Percentiles rank a stretch among this genome's conserved stretches.
These are phyloP conservation scores for Pseudohalonectria lignicola DNA, from an alignment of 2,329 filamentous ascomycete species.

Conservation along the genomic window DNA sequence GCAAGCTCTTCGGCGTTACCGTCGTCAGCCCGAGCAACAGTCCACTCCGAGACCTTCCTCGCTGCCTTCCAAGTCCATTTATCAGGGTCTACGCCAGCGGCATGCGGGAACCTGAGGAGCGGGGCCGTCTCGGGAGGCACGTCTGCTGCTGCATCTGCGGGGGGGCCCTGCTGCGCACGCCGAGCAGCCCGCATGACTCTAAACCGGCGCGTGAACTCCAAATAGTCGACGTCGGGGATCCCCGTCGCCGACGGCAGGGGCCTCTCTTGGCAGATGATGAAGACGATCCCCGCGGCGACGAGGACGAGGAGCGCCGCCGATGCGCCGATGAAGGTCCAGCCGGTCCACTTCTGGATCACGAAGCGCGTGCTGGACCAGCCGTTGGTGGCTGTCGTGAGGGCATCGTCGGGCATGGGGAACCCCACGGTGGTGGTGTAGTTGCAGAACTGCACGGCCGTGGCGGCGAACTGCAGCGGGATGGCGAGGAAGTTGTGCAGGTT, in stretches of 20 bases:
- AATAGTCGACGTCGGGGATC: background rate
- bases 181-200: too few species aligned
- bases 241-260: background rate
- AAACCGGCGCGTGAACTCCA: too few species aligned
- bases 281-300: background rate
- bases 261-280: background rate
- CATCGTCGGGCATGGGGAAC: slow-evolving; percentile 7
- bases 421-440: slow-evolving; percentile 7
- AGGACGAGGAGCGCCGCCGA: slow-evolving; percentile 3
- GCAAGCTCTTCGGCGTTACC: too few species aligned
- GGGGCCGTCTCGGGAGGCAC: too few species aligned
- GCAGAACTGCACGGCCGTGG: slow-evolving; percentile 8
- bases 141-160: too few species aligned
- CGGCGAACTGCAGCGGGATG: slow-evolving; percentile 10
- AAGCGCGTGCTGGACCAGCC: slow-evolving; percentile 8
- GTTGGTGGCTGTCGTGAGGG: slow-evolving; percentile 8
- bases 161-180: too few species aligned
- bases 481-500: slow-evolving; percentile 11
- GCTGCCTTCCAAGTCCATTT: too few species aligned
- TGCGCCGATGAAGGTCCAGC: slow-evolving; percentile 8
- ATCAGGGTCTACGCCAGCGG: too few species aligned
- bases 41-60: too few species aligned
- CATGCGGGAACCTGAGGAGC: too few species aligned
- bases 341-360: slow-evolving; percentile 9
- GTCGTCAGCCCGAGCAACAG: too few species aligned